These are phyloP conservation scores for Chlorella sorokiniana DNA, from an alignment of 139 green algal genomes.

Conservation along the genomic window DNA sequence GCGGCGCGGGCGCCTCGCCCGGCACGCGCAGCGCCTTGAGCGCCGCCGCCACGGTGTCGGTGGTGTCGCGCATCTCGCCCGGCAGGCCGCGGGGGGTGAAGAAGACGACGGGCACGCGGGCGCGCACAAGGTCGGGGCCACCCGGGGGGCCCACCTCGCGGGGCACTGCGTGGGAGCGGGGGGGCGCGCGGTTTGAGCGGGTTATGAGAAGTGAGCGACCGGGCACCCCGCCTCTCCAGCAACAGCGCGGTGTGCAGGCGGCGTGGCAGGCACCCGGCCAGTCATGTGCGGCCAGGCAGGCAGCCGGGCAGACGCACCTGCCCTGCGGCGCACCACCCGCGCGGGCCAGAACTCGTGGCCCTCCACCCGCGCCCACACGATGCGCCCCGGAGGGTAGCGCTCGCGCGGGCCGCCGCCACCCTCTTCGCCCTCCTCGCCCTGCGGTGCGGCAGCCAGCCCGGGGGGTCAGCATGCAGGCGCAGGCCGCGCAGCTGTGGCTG, in stretches of 20 bases:
- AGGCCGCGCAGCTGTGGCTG: background rate
- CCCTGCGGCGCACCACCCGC: slow-evolving; percentile 75
- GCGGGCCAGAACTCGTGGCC: slow-evolving; percentile 94
- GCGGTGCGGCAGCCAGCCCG: background rate
- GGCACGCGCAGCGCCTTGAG: slow-evolving; percentile 2
- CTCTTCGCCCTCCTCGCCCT: slow-evolving; percentile 47
- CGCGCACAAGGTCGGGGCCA: slow-evolving; percentile 57
- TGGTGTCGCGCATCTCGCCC: slow-evolving; percentile 60
- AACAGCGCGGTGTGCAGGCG: too few species aligned
- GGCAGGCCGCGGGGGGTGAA: slow-evolving; percentile 86
- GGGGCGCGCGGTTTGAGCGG: background rate
- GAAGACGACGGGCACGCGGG: slow-evolving; percentile 87
- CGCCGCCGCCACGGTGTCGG: slow-evolving; percentile 21
- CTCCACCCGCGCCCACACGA: slow-evolving; percentile 94
- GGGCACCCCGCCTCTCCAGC: background rate
- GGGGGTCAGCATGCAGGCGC: background rate
- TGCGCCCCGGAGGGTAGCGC: slow-evolving; percentile 65
- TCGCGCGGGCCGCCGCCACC: slow-evolving; percentile 5
- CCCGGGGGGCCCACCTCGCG: slow-evolving; percentile 76
- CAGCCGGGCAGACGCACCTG: slow-evolving; percentile 17
- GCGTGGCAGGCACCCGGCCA: background rate
- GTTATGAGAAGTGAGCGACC: background rate
- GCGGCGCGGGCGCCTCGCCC: slow-evolving; percentile 4
- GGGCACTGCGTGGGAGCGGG: slow-evolving; percentile 56
- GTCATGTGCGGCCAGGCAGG: too few species aligned